phyloP scores from a whole-genome alignment of 192 early-diverging fungal genomes.

The Mortierella alpina region DNA sequence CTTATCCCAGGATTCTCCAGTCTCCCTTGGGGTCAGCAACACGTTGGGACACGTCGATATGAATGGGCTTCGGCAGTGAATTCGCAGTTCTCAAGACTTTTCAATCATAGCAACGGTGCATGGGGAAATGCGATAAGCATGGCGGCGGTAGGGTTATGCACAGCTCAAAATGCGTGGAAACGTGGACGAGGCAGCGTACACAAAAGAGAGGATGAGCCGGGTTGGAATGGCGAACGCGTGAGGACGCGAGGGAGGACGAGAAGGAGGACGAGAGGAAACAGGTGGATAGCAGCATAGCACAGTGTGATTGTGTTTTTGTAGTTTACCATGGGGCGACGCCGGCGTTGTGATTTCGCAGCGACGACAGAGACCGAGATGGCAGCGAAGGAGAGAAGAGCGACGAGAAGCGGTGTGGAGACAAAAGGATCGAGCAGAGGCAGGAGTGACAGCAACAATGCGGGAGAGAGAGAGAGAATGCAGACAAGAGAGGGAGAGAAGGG shows the following conservation, averaged over 20 bases:
- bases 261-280: constrained; percentile 16
- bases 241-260: background rate
- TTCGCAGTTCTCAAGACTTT: too few relatives aligned
- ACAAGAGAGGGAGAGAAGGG: background rate
- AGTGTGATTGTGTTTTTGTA: background rate
- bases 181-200: too few relatives aligned
- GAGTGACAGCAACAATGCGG: constrained; percentile 4
- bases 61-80: too few relatives aligned
- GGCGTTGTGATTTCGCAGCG: constrained; percentile 12
- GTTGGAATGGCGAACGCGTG: too few relatives aligned
- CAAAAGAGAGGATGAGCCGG: too few relatives aligned
- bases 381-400: constrained; percentile 2
- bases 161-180: too few relatives aligned
- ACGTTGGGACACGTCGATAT: too few relatives aligned
- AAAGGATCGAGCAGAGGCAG: background rate
- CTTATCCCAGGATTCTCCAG: too few relatives aligned
- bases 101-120: too few relatives aligned
- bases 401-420: background rate
- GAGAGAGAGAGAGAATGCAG: background rate
- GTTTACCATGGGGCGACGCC: constrained; percentile 15
- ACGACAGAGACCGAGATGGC: constrained; percentile 14
- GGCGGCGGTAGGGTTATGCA: too few relatives aligned
- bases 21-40: too few relatives aligned
- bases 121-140: too few relatives aligned
- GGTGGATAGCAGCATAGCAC: background rate